phyloP scores from a whole-genome alignment of 768 basidiomycete species.

The Trametes cubensis region DNA sequence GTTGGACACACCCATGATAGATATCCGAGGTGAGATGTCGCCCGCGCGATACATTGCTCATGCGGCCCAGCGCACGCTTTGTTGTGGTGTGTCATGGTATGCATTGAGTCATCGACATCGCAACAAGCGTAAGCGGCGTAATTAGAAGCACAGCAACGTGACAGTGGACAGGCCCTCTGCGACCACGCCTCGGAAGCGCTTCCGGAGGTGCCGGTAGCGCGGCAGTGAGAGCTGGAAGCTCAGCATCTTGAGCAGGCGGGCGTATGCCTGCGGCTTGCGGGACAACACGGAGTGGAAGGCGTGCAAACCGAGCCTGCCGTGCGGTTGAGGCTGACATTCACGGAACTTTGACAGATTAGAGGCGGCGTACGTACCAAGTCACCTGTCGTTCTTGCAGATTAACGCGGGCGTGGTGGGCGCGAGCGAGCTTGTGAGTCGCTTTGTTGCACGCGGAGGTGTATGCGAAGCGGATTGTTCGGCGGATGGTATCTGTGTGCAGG shows the following conservation, averaged over 20 bases:
- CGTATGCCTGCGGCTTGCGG: constrained; percentile 53
- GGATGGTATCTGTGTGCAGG: constrained; percentile 54
- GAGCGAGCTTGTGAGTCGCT: constrained; percentile 44
- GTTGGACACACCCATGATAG: background rate
- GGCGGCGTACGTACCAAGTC: constrained; percentile 61
- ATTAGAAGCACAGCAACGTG: constrained; percentile 30
- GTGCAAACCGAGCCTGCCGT: constrained; percentile 74
- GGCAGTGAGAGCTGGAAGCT: constrained; percentile 52
- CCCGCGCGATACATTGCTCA: too few relatives aligned
- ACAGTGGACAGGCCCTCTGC: constrained; percentile 45
- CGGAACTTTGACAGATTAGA: constrained; percentile 1
- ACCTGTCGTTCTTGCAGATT: constrained; percentile 53
- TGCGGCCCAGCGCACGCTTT: too few relatives aligned
- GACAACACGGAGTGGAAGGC: constrained; percentile 74
- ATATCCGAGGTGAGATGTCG: background rate
- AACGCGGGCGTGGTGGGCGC: constrained; percentile 41
- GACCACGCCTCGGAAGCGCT: constrained; percentile 51
- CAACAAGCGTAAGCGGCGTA: background rate
- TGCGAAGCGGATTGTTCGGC: constrained; percentile 59
- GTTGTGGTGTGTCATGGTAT: too few relatives aligned
- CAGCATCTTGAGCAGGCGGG: constrained; percentile 49
- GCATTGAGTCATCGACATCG: background rate
- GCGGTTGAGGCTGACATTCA: background rate
- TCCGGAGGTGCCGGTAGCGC: constrained; percentile 45
- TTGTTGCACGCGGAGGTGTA: constrained; percentile 55